phyloP scores from a whole-genome alignment of 768 basidiomycete species.

The Phlebiopsis gigantea region DNA sequence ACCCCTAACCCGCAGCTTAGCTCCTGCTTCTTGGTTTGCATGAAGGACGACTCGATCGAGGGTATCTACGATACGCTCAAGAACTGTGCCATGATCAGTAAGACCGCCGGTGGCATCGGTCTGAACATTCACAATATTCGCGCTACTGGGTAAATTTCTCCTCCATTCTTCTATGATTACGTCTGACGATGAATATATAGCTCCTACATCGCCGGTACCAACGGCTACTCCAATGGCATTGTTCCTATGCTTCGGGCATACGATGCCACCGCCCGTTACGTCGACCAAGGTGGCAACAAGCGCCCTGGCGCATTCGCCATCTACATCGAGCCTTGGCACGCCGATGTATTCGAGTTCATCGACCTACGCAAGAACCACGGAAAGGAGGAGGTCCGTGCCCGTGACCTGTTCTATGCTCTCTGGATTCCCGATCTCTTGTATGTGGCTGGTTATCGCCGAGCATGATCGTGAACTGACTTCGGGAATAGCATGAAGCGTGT shows the following conservation, averaged over 20 bases:
- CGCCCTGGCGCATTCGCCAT: slow-evolving; percentile 98
- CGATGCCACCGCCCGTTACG: slow-evolving; percentile 97
- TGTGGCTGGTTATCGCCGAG: slow-evolving; percentile 23
- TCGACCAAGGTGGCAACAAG: slow-evolving; percentile 99
- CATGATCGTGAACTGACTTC: slow-evolving; percentile 1
- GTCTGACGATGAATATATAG: slow-evolving; percentile 33
- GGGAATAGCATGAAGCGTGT: slow-evolving; percentile 88
- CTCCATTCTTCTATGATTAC: not conserved
- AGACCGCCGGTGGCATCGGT: slow-evolving; percentile 98
- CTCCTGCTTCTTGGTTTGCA: slow-evolving; percentile 95
- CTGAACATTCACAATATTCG: slow-evolving; percentile 95
- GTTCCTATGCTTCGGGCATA: slow-evolving; percentile 98
- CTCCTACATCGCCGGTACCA: slow-evolving; percentile 98
- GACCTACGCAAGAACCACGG: slow-evolving; percentile 99
- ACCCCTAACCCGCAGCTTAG: slow-evolving; percentile 93
- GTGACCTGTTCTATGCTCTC: slow-evolving; percentile 95
- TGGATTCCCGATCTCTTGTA: slow-evolving; percentile 98
- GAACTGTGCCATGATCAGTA: slow-evolving; percentile 98
- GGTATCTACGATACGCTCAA: slow-evolving; percentile 99
- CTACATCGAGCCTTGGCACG: slow-evolving; percentile 99
- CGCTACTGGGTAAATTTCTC: slow-evolving; percentile 70
- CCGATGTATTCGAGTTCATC: slow-evolving; percentile 95
- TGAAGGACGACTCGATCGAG: slow-evolving; percentile 99
- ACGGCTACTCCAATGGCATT: slow-evolving; percentile 98
- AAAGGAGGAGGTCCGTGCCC: slow-evolving; percentile 94